Percentiles rank a stretch among this genome's conserved stretches.
phyloP scores from a whole-genome alignment of 1,284 basidiomycete species.

The Cryptococcus sp. region DNA sequence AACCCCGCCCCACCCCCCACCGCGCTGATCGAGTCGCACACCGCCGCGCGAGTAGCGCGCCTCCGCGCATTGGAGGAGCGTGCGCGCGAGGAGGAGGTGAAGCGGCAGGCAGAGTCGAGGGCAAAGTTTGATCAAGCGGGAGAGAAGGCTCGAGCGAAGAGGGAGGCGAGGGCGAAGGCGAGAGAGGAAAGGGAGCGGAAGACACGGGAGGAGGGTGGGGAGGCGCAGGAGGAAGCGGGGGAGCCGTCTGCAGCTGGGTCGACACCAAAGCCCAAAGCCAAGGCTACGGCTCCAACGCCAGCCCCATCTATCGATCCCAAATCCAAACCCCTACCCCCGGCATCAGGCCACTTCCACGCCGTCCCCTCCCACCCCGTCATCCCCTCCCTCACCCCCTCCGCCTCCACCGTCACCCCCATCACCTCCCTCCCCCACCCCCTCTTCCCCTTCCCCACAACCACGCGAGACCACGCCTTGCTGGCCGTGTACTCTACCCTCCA shows the following conservation, averaged over 20 bases:
- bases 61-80: slow-evolving; percentile 53
- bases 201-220: neutral
- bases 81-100: slow-evolving; percentile 33
- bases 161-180: slow-evolving; percentile 59
- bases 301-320: neutral
- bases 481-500: slow-evolving; percentile 34
- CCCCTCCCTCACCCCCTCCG: slow-evolving; percentile 7
- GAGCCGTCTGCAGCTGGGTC: neutral
- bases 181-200: slow-evolving; percentile 34
- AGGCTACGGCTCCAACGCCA: neutral
- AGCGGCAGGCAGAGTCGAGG: slow-evolving; percentile 19
- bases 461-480: slow-evolving; percentile 33
- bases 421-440: slow-evolving; percentile 29
- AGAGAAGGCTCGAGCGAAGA: slow-evolving; percentile 57
- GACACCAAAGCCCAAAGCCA: neutral
- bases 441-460: slow-evolving; percentile 28
- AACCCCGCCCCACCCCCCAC: slow-evolving; percentile 62
- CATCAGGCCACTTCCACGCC: slow-evolving; percentile 27
- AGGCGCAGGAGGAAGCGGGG: neutral
- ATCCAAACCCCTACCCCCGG: neutral
- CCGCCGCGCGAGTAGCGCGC: slow-evolving; percentile 25
- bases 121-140: slow-evolving; percentile 56
- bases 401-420: slow-evolving; percentile 12
- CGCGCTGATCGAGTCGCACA: slow-evolving; percentile 53
- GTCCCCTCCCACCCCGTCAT: slow-evolving; percentile 21